Evolutionary conservation across 306 rosid genomes (phyloP).

Genomic region (Glycine soja): DNA sequence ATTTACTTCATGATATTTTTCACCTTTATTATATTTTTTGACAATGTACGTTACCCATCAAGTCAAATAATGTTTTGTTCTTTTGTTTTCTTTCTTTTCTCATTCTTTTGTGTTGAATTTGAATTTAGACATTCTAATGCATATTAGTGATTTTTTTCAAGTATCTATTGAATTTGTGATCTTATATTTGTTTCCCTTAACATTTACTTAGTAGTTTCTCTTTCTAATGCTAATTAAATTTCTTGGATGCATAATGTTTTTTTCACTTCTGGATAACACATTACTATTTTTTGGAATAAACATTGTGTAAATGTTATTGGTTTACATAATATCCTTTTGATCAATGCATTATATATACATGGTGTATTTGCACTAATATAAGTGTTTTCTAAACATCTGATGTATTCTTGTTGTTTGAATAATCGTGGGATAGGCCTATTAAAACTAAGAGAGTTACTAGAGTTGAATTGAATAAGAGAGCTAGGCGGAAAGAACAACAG

Average conservation of each 20-base stretch:
- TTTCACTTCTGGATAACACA: background rate
- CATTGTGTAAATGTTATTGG: background rate
- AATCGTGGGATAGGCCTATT: constrained; percentile 55
- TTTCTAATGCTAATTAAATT: constrained; percentile 18
- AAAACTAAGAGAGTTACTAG: constrained; percentile 74
- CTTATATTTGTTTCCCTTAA: constrained; percentile 7
- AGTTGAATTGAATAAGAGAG: constrained; percentile 78
- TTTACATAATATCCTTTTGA: background rate
- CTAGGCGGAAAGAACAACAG: constrained; percentile 68
- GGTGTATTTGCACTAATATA: background rate
- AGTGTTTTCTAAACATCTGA: background rate
- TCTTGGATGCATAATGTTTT: background rate
- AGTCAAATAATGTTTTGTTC: background rate
- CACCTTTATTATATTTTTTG: background rate
- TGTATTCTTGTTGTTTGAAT: constrained; percentile 45
- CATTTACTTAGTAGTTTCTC: background rate
- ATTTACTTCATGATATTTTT: background rate
- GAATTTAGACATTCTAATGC: constrained; percentile 14
- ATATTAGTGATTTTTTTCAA: background rate
- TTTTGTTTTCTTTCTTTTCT: background rate
- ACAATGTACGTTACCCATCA: too few relatives aligned
- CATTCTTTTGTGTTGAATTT: constrained; percentile 4
- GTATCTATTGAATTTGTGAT: background rate
- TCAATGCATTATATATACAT: background rate
- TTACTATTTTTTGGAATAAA: background rate